Evolutionary conservation across 129 eudicot genomes (phyloP).

Genomic region (Deinandra increscens): DNA sequence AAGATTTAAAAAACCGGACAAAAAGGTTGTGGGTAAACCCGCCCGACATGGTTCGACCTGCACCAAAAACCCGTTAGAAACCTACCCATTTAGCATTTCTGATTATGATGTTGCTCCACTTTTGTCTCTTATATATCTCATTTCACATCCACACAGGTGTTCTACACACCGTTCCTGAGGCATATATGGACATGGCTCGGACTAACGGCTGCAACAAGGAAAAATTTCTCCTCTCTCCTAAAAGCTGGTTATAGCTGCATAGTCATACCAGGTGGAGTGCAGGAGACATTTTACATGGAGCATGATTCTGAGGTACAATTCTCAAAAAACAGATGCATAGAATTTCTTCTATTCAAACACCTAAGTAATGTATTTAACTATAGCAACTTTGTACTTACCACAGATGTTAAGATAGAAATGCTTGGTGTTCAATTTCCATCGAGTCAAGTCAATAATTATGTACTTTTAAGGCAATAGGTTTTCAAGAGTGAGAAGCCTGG

Average conservation of each 20-base stretch:
- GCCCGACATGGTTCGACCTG: no score
- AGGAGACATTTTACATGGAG: constrained; percentile 78
- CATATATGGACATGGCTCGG: constrained; percentile 98
- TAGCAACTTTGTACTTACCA: background rate
- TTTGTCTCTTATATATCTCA: background rate
- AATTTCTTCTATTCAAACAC: background rate
- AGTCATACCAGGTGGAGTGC: constrained; percentile 86
- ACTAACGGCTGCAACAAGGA: constrained; percentile 60
- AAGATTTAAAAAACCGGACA: no score
- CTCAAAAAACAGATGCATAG: background rate
- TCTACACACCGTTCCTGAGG: constrained; percentile 81
- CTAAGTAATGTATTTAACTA: background rate
- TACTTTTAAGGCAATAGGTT: background rate
- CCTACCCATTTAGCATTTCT: background rate
- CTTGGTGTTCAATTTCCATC: background rate
- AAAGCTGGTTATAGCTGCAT: constrained; percentile 85
- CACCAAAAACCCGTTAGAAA: no score
- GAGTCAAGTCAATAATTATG: background rate
- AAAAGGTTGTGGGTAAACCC: no score
- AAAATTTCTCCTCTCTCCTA: constrained; percentile 56
- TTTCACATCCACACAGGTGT: constrained; percentile 50
- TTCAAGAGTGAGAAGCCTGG: background rate
- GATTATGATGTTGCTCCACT: background rate
- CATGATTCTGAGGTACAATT: constrained; percentile 74
- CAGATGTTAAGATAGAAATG: background rate